Evolutionary conservation across 2,329 filamentous ascomycete genomes (phyloP).

Genomic region (Pseudocercospora eumusae): DNA sequence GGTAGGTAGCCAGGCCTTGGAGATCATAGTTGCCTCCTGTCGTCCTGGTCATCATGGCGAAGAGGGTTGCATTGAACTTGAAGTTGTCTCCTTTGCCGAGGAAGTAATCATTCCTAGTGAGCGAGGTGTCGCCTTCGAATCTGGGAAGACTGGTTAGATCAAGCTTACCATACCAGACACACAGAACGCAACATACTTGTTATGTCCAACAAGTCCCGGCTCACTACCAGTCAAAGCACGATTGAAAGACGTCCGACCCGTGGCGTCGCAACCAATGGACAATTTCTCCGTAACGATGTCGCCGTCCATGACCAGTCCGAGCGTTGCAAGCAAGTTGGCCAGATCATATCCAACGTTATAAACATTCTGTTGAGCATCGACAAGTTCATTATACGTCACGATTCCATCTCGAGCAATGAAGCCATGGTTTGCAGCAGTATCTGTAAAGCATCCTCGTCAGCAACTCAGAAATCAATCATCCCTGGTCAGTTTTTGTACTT

Average conservation of each 20-base stretch:
- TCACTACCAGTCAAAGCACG: slow-evolving; percentile 42
- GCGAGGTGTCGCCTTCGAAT: slow-evolving; percentile 46
- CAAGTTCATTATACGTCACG: slow-evolving; percentile 47
- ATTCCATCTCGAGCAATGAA: slow-evolving; percentile 49
- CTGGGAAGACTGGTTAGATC: slow-evolving; percentile 44
- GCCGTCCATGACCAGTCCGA: slow-evolving; percentile 46
- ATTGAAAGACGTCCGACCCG: slow-evolving; percentile 43
- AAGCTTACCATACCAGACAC: not conserved
- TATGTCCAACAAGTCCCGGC: slow-evolving; percentile 48
- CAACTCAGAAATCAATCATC: not conserved
- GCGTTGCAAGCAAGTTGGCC: slow-evolving; percentile 43
- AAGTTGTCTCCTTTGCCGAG: slow-evolving; percentile 42
- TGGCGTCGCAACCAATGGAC: slow-evolving; percentile 51
- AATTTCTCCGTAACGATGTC: slow-evolving; percentile 47
- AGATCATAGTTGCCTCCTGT: slow-evolving; percentile 43
- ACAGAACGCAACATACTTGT: slow-evolving; percentile 44
- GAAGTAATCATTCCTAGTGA: slow-evolving; percentile 49
- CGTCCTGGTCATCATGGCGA: slow-evolving; percentile 42
- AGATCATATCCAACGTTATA: slow-evolving; percentile 51
- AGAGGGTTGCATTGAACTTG: slow-evolving; percentile 46
- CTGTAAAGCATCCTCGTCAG: slow-evolving; percentile 29
- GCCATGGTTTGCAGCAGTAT: slow-evolving; percentile 48
- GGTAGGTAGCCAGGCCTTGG: slow-evolving; percentile 43
- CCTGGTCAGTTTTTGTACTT: not conserved
- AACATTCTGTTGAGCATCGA: slow-evolving; percentile 50